Evolutionary conservation across 768 basidiomycete species (phyloP).

Genomic region (Leccinellum rugosiceps): DNA sequence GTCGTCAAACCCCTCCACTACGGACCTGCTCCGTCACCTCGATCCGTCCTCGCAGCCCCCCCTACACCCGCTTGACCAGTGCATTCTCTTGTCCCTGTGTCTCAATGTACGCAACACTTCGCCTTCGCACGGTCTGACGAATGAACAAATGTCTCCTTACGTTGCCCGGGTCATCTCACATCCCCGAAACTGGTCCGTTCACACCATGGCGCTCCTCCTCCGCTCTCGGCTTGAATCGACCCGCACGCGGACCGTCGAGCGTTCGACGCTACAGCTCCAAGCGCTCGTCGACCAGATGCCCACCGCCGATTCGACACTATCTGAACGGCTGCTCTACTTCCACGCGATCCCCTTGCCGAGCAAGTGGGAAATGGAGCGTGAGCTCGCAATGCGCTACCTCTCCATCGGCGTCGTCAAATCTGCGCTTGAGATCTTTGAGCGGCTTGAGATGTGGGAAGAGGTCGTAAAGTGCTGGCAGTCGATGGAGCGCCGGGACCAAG

Average conservation of each 20-base stretch:
- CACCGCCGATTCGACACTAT: constrained; percentile 67
- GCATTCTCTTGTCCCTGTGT: constrained; percentile 86
- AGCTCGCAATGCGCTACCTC: constrained; percentile 81
- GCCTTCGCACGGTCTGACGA: constrained; percentile 85
- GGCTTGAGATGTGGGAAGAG: constrained; percentile 98
- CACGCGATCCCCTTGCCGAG: constrained; percentile 81
- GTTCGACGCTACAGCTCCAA: constrained; percentile 88
- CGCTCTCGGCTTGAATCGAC: constrained; percentile 87
- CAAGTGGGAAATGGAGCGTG: constrained; percentile 91
- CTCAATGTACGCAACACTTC: constrained; percentile 88
- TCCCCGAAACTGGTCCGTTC: constrained; percentile 92
- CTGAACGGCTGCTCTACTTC: constrained; percentile 77
- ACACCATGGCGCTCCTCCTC: constrained; percentile 93
- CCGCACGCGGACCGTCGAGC: constrained; percentile 89
- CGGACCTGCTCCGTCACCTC: constrained; percentile 60
- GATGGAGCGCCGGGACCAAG: constrained; percentile 77
- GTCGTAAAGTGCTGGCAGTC: constrained; percentile 85
- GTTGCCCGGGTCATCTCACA: constrained; percentile 85
- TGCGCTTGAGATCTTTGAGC: constrained; percentile 90
- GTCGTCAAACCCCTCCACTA: constrained; percentile 53
- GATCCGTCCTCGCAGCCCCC: constrained; percentile 83
- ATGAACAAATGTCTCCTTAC: constrained; percentile 91
- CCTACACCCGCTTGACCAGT: constrained; percentile 91
- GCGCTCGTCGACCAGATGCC: constrained; percentile 97
- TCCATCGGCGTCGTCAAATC: constrained; percentile 85